A percentile compares a stretch with the other conserved stretches of the same genome.
These are phyloP conservation scores for Backusella liffmaniae DNA, from an alignment of 192 early-diverging fungal species.

Conservation along the genomic window DNA sequence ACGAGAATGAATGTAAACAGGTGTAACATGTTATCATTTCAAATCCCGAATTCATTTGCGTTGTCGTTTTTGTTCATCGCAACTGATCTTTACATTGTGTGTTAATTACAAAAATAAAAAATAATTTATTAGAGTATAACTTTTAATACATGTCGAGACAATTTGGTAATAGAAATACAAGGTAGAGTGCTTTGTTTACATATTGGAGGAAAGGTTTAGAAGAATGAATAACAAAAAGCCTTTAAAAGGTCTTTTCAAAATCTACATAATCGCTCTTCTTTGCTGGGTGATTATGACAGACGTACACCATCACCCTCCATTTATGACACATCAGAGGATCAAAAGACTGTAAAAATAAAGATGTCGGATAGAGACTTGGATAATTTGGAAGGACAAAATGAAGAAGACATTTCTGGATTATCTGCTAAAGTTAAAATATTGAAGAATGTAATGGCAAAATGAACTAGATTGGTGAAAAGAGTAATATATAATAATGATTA, in stretches of 20 bases:
- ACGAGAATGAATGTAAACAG: neutral
- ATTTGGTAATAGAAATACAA: constrained; percentile 26
- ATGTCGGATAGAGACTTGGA: constrained; percentile 38
- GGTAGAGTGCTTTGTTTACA: neutral
- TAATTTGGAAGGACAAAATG: constrained; percentile 37
- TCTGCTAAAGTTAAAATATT: constrained; percentile 36
- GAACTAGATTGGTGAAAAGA: neutral
- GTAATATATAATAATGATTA: neutral
- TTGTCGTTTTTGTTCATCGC: neutral
- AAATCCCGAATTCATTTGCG: neutral
- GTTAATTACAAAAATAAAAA: neutral
- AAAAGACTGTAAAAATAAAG: neutral
- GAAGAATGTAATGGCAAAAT: constrained; percentile 28
- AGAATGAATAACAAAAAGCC: neutral
- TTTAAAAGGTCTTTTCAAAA: constrained; percentile 32
- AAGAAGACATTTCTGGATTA: constrained; percentile 33
- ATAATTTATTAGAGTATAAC: constrained; percentile 1
- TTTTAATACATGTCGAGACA: constrained; percentile 21
- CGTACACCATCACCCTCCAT: constrained; percentile 24
- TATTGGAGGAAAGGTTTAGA: neutral
- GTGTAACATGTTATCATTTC: neutral
- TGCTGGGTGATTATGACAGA: constrained; percentile 29
- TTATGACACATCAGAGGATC: constrained; percentile 3
- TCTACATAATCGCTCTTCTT: constrained; percentile 35
- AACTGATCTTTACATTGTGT: neutral